phyloP scores from a whole-genome alignment of 805 yeast species.

The Wickerhamomyces sydowiorum region DNA sequence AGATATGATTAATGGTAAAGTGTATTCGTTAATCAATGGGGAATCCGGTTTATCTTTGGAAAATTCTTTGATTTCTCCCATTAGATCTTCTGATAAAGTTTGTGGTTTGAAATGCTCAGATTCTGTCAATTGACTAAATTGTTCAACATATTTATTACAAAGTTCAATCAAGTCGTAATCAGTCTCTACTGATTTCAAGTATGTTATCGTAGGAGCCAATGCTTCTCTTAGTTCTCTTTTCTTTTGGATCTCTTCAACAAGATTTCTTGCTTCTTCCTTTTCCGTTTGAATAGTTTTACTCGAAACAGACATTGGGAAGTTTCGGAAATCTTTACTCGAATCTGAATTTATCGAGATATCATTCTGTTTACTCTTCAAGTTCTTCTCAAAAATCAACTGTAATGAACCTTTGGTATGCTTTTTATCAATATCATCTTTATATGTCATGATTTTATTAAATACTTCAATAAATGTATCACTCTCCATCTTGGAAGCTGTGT shows the following conservation, averaged over 20 bases:
- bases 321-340: neutral
- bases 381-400: neutral
- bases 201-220: slow-evolving; percentile 12
- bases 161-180: slow-evolving; percentile 20
- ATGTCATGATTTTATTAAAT: neutral
- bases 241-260: neutral
- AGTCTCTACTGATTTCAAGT: slow-evolving; percentile 20
- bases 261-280: neutral
- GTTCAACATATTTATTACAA: slow-evolving; percentile 1
- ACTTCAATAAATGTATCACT: neutral
- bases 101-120: neutral
- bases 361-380: neutral
- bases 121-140: neutral
- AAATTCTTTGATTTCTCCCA: neutral
- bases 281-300: neutral
- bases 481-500: neutral
- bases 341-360: neutral
- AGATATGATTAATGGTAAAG: neutral
- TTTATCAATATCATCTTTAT: neutral
- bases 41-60: neutral
- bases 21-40: neutral
- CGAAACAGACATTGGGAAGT: neutral
- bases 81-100: neutral
- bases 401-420: neutral
- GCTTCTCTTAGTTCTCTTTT: neutral